Conservation (phyloP, 441 rosid species). For the Corymbia calophylla region DNA sequence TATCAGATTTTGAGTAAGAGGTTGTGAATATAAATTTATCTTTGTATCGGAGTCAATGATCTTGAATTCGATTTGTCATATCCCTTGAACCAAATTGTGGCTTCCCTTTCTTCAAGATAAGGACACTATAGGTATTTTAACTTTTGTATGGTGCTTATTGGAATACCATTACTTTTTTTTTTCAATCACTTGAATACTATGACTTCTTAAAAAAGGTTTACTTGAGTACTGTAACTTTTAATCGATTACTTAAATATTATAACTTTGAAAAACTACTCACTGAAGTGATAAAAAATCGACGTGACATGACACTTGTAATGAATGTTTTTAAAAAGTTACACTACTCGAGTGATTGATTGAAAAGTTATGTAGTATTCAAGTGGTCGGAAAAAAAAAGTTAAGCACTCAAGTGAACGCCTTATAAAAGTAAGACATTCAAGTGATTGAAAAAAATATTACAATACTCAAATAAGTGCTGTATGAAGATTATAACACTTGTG, state of each 20-base stretch:
- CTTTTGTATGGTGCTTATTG: neutral
- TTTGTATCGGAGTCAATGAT: neutral
- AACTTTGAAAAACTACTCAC: neutral
- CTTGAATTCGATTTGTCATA: neutral
- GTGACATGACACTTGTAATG: rapidly evolving
- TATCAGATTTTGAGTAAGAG: neutral
- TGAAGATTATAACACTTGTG: neutral
- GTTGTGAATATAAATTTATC: neutral
- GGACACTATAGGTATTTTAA: neutral
- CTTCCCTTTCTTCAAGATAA: neutral
- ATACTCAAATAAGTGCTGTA: rapidly evolving
- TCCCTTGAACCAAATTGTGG: neutral
- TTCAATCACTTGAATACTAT: neutral
- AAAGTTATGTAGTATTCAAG: neutral
- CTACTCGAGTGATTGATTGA: neutral
- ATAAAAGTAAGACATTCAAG: neutral
- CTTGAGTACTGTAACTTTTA: neutral
- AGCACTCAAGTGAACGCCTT: neutral
- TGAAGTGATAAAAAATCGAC: rapidly evolving
- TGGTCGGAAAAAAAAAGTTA: neutral
- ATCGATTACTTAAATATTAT: too few relatives aligned
- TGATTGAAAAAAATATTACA: neutral
- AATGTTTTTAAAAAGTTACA: neutral
- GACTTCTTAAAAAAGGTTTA: neutral
- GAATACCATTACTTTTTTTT: neutral